Evolutionary conservation across 768 basidiomycete species (phyloP), one percentile per base, ranked within the genome.

Genomic region (Rhizopogon sp.): DNA sequence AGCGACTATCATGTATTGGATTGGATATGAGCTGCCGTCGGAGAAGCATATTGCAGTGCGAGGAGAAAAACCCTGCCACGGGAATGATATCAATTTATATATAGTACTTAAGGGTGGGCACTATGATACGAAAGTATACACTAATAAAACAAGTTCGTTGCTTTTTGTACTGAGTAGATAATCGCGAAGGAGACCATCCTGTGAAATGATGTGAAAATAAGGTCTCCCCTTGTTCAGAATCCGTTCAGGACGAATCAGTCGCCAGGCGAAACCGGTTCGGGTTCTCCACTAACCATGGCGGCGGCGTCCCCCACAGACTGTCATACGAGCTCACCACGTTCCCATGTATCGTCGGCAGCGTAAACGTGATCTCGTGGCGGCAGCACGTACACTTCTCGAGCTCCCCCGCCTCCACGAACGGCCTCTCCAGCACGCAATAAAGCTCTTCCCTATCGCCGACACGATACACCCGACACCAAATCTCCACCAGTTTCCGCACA

Each of bases 381-480:
- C 31, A 41, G 31, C 54, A 58, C 17, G 54, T 47, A 13, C 52
- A 64, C 11, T 43, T 56, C 41, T 71, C 66, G 29, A 70, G 43
- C 46, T 72, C 66, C 35, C 66, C 70, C 4, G 62, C 50, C 8
- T 52, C 58, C n/a, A 66, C 59, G 47, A 63, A 62, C 0, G 62
- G 56, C 6, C 41, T 40, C 20, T 63, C 65, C 29, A 72, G 53
- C 3, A 47, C 45, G 3, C 54, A 56, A 22, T 60, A 61, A 11
- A 72, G 53, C 31, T 60, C 59, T 29, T 57, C 50, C 56, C 56
- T 55, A 50, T 64, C 56, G 14, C 43, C 31, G 40, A 66, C 63
- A 17, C 52, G 51, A 55, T 71, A 66, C 22, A 66, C 62, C 50
- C 56, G 60, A 39, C 60, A 63, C 71, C 69, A 71, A 16, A 70